Percentiles rank a stretch among this genome's conserved stretches.
Evolutionary conservation across 2,329 filamentous ascomycete species (phyloP).

Genomic region (Hypoxylon sp.): DNA sequence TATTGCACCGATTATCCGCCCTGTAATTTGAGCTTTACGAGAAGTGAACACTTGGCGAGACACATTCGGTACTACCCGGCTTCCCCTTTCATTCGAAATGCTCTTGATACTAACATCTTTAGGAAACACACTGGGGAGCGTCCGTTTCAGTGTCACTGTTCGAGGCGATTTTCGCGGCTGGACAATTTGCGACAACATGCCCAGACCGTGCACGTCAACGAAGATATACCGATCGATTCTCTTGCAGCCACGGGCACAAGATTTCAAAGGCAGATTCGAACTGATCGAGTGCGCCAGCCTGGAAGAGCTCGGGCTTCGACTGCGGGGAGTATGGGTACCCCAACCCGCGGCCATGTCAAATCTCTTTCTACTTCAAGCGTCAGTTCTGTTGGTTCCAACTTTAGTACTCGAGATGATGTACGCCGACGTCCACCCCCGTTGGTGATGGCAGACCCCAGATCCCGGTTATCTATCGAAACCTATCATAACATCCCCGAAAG

Average conservation of each 20-base stretch:
- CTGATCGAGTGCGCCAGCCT: slow-evolving; percentile 83
- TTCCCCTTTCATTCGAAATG: slow-evolving; percentile 11
- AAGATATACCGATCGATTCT: slow-evolving; percentile 95
- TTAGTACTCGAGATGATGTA: slow-evolving; percentile 75
- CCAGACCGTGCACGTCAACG: slow-evolving; percentile 97
- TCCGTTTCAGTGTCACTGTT: slow-evolving; percentile 96
- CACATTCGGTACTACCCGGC: slow-evolving; percentile 82
- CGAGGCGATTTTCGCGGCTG: slow-evolving; percentile 89
- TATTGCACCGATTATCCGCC: slow-evolving; percentile 96
- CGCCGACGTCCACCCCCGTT: slow-evolving; percentile 84
- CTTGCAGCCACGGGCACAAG: slow-evolving; percentile 92
- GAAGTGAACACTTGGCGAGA: slow-evolving; percentile 93
- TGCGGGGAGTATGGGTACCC: slow-evolving; percentile 78
- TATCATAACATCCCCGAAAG: slow-evolving; percentile 75
- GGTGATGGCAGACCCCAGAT: slow-evolving; percentile 83
- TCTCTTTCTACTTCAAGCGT: slow-evolving; percentile 90
- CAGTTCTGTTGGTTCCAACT: slow-evolving; percentile 76
- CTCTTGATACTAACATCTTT: slow-evolving; percentile 47
- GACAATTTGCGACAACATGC: slow-evolving; percentile 98
- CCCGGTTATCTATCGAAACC: slow-evolving; percentile 77
- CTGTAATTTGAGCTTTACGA: slow-evolving; percentile 93
- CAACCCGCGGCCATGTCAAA: slow-evolving; percentile 86
- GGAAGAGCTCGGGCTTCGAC: slow-evolving; percentile 84
- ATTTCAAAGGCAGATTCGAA: slow-evolving; percentile 92
- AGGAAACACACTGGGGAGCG: slow-evolving; percentile 98